These are phyloP conservation scores for Prunus mongolica DNA, from an alignment of 306 rosid species.

Conservation along the genomic window DNA sequence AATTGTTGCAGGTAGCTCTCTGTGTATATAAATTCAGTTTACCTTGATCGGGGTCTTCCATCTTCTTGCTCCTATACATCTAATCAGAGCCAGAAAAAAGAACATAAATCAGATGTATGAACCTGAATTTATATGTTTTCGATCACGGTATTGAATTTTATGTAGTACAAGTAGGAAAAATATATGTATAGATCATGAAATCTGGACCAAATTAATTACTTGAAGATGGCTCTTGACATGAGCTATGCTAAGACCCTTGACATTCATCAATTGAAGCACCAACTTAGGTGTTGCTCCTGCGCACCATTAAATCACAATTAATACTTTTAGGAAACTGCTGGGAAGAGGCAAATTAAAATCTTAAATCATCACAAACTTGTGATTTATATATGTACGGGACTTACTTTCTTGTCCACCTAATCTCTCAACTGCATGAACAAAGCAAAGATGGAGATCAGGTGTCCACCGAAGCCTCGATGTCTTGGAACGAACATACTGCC, in stretches of 20 bases:
- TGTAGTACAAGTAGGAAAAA: background rate
- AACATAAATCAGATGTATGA: background rate
- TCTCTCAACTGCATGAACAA: constrained; percentile 40
- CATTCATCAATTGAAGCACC: constrained; percentile 47
- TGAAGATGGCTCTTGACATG: constrained; percentile 55
- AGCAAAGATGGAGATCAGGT: constrained; percentile 46
- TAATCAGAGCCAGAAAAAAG: constrained; percentile 3
- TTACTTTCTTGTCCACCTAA: constrained; percentile 47
- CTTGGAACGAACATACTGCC: constrained; percentile 46
- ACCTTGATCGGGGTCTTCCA: constrained; percentile 38
- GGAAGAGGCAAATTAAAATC: background rate
- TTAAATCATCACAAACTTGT: background rate
- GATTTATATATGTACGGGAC: background rate
- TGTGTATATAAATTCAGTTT: background rate
- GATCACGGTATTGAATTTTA: background rate
- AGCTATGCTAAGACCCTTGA: constrained; percentile 52
- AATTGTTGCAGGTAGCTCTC: background rate
- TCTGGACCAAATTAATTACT: constrained; percentile 21
- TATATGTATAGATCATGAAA: background rate
- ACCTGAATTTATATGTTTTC: background rate
- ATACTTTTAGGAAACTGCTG: background rate
- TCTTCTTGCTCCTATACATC: constrained; percentile 53
- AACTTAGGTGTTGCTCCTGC: constrained; percentile 55
- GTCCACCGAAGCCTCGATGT: constrained; percentile 47
- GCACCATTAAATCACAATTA: constrained; percentile 11